A percentile compares a stretch with the other conserved stretches of the same genome.
Conservation (phyloP, 2,329 filamentous ascomycete genomes). For the Paraphaeosphaeria minitans region DNA sequence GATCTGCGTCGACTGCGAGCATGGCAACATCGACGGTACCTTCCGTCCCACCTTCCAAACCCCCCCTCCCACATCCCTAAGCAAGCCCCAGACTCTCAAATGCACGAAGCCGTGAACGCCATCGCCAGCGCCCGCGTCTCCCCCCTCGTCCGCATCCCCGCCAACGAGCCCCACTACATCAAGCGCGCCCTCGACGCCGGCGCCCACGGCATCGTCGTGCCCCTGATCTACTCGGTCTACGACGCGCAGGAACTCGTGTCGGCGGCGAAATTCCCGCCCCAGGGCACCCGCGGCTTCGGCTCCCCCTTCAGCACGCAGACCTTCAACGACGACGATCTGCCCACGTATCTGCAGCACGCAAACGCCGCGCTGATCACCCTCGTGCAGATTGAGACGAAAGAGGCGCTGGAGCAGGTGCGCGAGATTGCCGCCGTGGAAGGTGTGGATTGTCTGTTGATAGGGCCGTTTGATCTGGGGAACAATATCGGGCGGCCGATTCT, state of each 20-base stretch:
- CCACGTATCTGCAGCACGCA: conserved; percentile 61
- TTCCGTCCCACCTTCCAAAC: background rate
- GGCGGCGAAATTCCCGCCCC: conserved; percentile 61
- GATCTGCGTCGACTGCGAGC: conserved; percentile 61
- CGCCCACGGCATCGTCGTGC: conserved; percentile 64
- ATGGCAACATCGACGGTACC: conserved; percentile 61
- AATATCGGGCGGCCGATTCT: conserved; percentile 61
- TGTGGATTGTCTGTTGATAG: conserved; percentile 60
- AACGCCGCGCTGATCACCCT: conserved; percentile 60
- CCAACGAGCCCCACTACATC: conserved; percentile 66
- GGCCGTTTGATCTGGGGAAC: conserved; percentile 63
- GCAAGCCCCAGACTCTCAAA: conserved; percentile 50
- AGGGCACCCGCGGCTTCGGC: conserved; percentile 61
- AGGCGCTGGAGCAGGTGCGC: conserved; percentile 47
- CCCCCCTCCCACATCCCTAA: conserved; percentile 13
- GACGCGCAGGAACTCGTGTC: conserved; percentile 59
- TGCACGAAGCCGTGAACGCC: conserved; percentile 62
- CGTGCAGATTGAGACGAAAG: conserved; percentile 53
- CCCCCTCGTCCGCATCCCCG: conserved; percentile 56
- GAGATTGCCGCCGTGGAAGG: conserved; percentile 60
- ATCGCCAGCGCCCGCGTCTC: conserved; percentile 52
- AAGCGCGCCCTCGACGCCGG: conserved; percentile 65
- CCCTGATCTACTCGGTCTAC: conserved; percentile 58
- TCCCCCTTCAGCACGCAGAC: conserved; percentile 59
- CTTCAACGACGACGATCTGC: conserved; percentile 48